Conservation (phyloP, 1,284 basidiomycete genomes). For the Cryptococcus depauperatus region DNA sequence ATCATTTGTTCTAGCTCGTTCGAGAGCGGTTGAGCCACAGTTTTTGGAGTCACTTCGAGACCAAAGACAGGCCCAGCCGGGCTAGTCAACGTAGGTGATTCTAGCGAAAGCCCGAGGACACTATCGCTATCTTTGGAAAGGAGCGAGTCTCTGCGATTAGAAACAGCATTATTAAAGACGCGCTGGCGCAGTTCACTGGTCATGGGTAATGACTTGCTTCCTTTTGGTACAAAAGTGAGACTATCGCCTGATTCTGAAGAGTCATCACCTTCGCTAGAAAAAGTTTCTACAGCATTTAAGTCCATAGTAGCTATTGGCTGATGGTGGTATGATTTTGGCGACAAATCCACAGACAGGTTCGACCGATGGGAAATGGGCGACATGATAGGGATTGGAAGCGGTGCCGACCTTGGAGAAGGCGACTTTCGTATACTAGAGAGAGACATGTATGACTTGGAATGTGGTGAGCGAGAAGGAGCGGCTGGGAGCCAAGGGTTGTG, state of each 20-base stretch:
- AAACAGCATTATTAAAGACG: not conserved
- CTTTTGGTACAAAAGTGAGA: slow-evolving; percentile 33
- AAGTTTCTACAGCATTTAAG: slow-evolving; percentile 12
- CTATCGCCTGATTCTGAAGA: slow-evolving; percentile 31
- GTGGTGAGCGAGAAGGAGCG: slow-evolving; percentile 4
- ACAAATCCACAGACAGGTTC: slow-evolving; percentile 9
- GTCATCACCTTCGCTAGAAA: slow-evolving; percentile 38
- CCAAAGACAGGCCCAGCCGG: not conserved
- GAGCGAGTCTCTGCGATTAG: not conserved
- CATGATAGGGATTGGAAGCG: slow-evolving; percentile 16
- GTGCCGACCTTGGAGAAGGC: slow-evolving; percentile 18
- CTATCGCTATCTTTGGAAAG: not conserved
- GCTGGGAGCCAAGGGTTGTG: slow-evolving; percentile 8
- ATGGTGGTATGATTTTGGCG: slow-evolving; percentile 1
- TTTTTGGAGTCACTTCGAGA: not conserved
- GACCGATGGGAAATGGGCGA: slow-evolving; percentile 18
- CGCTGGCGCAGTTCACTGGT: slow-evolving; percentile 1
- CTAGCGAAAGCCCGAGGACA: slow-evolving; percentile 12
- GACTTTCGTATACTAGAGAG: slow-evolving; percentile 12
- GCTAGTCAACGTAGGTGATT: slow-evolving; percentile 1
- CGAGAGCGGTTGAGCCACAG: slow-evolving; percentile 5
- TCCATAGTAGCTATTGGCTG: not conserved
- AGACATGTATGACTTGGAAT: slow-evolving; percentile 17
- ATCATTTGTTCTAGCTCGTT: slow-evolving; percentile 22
- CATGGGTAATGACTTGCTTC: not conserved